Conservation (phyloP, 2,329 filamentous ascomycete genomes). For the Fusarium cyanostomum region DNA sequence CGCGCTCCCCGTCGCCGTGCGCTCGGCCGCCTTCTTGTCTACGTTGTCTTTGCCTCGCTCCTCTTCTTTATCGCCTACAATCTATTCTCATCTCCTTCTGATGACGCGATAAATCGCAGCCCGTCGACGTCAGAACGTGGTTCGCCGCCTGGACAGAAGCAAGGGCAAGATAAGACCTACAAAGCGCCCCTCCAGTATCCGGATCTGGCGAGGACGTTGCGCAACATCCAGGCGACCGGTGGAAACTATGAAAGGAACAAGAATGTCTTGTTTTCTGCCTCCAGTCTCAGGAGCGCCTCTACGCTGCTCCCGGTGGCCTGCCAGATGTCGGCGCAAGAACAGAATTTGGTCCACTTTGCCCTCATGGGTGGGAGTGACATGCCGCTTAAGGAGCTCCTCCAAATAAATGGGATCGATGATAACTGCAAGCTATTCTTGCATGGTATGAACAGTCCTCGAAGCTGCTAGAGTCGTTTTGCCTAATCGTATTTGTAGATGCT, state of each 20-base stretch:
- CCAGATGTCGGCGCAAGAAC: conserved; percentile 76
- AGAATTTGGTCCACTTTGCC: conserved; percentile 83
- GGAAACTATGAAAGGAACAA: conserved; percentile 65
- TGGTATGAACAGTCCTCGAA: conserved; percentile 49
- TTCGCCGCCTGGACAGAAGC: conserved; percentile 6
- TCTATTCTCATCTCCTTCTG: conserved; percentile 56
- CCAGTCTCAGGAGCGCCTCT: conserved; percentile 76
- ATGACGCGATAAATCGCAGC: conserved; percentile 8
- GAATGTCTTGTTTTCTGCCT: conserved; percentile 82
- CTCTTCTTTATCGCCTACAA: conserved; percentile 61
- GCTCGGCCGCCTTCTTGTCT: conserved; percentile 62
- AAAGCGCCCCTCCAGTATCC: conserved; percentile 77
- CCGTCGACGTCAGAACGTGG: conserved; percentile 9
- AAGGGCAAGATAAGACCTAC: conserved; percentile 59
- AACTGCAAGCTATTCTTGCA: conserved; percentile 72
- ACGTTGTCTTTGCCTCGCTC: conserved; percentile 56
- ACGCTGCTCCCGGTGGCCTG: conserved; percentile 84
- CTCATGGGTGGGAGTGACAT: conserved; percentile 80
- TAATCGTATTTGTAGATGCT: conserved; percentile 65
- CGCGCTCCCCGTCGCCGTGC: conserved; percentile 61
- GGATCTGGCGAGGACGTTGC: conserved; percentile 70
- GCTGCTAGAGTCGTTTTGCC: not conserved
- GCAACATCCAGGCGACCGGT: conserved; percentile 63
- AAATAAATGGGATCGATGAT: conserved; percentile 81
- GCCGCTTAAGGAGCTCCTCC: conserved; percentile 72